phyloP scores from a whole-genome alignment of 805 yeast species.

The fission yeast (Schizosaccharomyces pombe) region ASM294v3 CU329670.1:5432001-5432500 shows the following conservation, averaged over 20 bases:
- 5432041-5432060: slow-evolving; percentile 54
- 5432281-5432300: slow-evolving; percentile 26
- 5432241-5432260: slow-evolving; percentile 29
- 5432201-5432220: slow-evolving; percentile 20
- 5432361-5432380: slow-evolving; percentile 27
- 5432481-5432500: slow-evolving; percentile 37
- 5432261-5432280: slow-evolving; percentile 35
- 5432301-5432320: slow-evolving; percentile 39
- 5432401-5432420: slow-evolving; percentile 18
- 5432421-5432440: slow-evolving; percentile 22
- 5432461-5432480: slow-evolving; percentile 25
- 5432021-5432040: slow-evolving; percentile 43
- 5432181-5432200: slow-evolving; percentile 27
- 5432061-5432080: slow-evolving; percentile 34
- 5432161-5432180: slow-evolving; percentile 42
- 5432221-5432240: slow-evolving; percentile 20
- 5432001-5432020: slow-evolving; percentile 40
- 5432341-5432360: slow-evolving; percentile 24
- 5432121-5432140: slow-evolving; percentile 40
- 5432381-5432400: slow-evolving; percentile 23
- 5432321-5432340: slow-evolving; percentile 43
- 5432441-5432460: slow-evolving; percentile 24
- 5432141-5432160: slow-evolving; percentile 50
- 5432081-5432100: slow-evolving; percentile 35
- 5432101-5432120: slow-evolving; percentile 32